Conservation (phyloP, 2,329 filamentous ascomycete species). For the Neospermospora avenae region DNA sequence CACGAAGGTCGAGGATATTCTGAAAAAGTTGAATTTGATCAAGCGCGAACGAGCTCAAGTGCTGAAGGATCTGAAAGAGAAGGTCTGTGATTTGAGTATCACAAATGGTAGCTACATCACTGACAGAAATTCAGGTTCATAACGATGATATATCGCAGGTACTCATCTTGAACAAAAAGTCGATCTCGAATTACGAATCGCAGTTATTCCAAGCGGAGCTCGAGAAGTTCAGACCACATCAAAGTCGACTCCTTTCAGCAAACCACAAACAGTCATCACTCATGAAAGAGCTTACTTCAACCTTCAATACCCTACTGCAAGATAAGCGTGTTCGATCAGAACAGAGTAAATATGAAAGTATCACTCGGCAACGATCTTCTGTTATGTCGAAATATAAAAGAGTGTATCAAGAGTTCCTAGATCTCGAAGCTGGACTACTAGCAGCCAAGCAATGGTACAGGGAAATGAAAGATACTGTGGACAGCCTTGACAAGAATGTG, state of each 20-base stretch:
- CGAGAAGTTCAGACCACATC: slow-evolving; percentile 94
- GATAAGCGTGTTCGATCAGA: slow-evolving; percentile 92
- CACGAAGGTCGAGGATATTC: slow-evolving; percentile 77
- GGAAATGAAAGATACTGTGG: slow-evolving; percentile 93
- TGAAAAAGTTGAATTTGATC: slow-evolving; percentile 87
- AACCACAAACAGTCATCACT: slow-evolving; percentile 92
- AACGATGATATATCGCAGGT: slow-evolving; percentile 97
- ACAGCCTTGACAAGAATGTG: slow-evolving; percentile 91
- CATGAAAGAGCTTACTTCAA: slow-evolving; percentile 88
- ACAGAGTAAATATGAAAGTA: slow-evolving; percentile 89
- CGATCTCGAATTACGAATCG: slow-evolving; percentile 84
- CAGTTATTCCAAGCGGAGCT: slow-evolving; percentile 93
- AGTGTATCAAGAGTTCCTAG: slow-evolving; percentile 88
- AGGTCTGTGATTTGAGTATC: slow-evolving; percentile 53
- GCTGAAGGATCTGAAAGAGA: slow-evolving; percentile 94
- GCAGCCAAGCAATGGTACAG: slow-evolving; percentile 91
- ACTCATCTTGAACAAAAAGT: slow-evolving; percentile 95
- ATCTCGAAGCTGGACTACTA: slow-evolving; percentile 79
- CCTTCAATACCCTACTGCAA: slow-evolving; percentile 84
- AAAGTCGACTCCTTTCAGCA: slow-evolving; percentile 85
- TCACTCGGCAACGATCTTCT: slow-evolving; percentile 75
- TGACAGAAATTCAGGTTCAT: slow-evolving; percentile 62
- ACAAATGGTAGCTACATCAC: neutral
- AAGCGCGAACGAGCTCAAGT: slow-evolving; percentile 91
- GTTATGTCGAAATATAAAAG: slow-evolving; percentile 88